Base-by-base conservation (phyloP, 2,329 filamentous ascomycete genomes). In the Cercospora sojina region DNA sequence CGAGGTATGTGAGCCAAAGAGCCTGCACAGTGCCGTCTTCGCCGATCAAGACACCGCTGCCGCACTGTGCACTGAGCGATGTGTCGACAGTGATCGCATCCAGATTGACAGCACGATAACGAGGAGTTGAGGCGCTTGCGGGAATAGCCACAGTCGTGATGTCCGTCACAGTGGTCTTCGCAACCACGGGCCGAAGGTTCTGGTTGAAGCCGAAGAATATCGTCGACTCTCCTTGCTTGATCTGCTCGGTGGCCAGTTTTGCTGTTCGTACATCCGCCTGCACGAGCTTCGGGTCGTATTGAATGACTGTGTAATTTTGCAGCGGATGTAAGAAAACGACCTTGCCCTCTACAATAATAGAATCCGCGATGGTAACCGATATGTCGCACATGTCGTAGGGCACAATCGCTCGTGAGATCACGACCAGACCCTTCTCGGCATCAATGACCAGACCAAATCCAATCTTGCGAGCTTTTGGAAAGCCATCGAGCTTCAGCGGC, bases 171-270 rank as follows among this genome's bases (percentile, higher is more conserved):
- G 91, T 92, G 0, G 95, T 98, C 73, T 96, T 93, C 5, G 93
- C 91, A 72, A 97, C 92, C 3, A 98, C 94, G 47, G 97, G 92
- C 38, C 94, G 88, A 68, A 94, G 90, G 71, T 97, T 98, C 71
- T 96, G 90, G 77, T 99, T 99, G 82, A 97, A 96, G n/a, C 95
- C 96, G 69, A 99, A 91, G 80, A 99, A 99, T 72, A 97, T 93
- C 0, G 93, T 97, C 65, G 94, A 90, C 58, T 93, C 92, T 38
- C 95, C 95, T 81, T 98, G 95, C 60, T 92, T 93, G 77, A 98
- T 92, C 73, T 89, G 88, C 64, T 91, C 88, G 5, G 84, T 88
- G 74, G 92, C 92, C 59, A 99, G 85, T 73, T 88, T 91, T 4
- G 96, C 95, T 70, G 91, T 94, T 82, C 93, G 87, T 12, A 99